Conservation (phyloP, 2,329 filamentous ascomycete species). For the Diaporthe sp. region DNA sequence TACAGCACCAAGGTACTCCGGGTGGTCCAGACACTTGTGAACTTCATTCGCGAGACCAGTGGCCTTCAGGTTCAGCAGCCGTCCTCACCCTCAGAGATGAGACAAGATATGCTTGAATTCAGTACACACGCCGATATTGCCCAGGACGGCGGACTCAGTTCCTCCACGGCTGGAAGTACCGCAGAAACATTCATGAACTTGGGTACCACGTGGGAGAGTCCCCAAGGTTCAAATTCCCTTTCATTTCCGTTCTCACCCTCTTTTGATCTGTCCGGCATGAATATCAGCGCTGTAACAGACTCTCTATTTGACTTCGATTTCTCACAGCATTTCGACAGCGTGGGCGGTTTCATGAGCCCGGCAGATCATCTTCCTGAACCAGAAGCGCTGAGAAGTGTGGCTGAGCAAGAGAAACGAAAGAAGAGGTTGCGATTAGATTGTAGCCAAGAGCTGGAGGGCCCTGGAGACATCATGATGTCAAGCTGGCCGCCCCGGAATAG, state of each 20-base stretch:
- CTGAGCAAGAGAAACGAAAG: neutral
- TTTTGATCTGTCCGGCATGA: neutral
- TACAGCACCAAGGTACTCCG: slow-evolving; percentile 17
- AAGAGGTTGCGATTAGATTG: slow-evolving; percentile 15
- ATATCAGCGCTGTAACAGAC: neutral
- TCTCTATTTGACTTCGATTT: slow-evolving; percentile 11
- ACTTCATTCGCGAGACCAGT: neutral
- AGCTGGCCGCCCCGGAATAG: neutral
- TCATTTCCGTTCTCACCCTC: slow-evolving; percentile 4
- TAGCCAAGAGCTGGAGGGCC: neutral
- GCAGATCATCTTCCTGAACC: slow-evolving; percentile 4
- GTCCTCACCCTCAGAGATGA: neutral
- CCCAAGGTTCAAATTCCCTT: neutral
- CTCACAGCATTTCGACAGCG: slow-evolving; percentile 13
- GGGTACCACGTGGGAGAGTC: neutral
- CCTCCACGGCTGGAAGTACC: neutral
- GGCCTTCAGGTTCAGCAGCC: neutral
- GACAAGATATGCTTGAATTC: neutral
- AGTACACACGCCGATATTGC: too few relatives aligned
- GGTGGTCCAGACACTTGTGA: neutral
- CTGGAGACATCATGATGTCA: neutral
- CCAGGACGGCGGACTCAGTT: neutral
- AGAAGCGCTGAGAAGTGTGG: neutral
- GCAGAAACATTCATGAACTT: neutral
- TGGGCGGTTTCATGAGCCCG: neutral